Evolutionary conservation across 1,139 yeast species (phyloP).

Genomic region (Yamadazyma pseudoaaseri): DNA sequence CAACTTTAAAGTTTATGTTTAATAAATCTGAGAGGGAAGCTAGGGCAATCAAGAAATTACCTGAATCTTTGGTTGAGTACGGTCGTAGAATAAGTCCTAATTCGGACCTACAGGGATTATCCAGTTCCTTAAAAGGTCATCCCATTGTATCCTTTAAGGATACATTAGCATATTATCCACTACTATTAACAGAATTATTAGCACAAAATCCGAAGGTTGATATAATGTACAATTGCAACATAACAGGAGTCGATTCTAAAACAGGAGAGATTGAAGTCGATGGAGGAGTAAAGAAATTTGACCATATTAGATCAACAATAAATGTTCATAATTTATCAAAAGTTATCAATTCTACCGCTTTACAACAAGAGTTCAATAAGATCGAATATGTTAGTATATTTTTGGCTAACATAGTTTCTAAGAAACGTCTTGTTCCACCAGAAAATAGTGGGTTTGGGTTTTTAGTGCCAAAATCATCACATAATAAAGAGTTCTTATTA

Average conservation of each 20-base stretch:
- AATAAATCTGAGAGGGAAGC: constrained; percentile 6
- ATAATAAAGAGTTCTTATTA: constrained; percentile 60
- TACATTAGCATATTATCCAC: constrained; percentile 57
- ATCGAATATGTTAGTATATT: constrained; percentile 55
- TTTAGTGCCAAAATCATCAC: constrained; percentile 62
- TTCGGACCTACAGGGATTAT: constrained; percentile 35
- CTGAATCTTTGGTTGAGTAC: constrained; percentile 25
- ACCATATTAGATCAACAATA: constrained; percentile 61
- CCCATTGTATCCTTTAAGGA: constrained; percentile 54
- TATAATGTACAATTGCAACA: constrained; percentile 25
- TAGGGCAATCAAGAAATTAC: constrained; percentile 8
- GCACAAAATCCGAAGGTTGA: constrained; percentile 37
- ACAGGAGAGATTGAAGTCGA: constrained; percentile 12
- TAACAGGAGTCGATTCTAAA: constrained; percentile 20
- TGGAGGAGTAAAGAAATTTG: constrained; percentile 24
- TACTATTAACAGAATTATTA: constrained; percentile 36
- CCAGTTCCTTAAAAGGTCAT: constrained; percentile 34
- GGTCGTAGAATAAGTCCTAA: constrained; percentile 25
- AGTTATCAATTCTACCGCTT: constrained; percentile 14
- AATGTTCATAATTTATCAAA: constrained; percentile 34
- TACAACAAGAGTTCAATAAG: constrained; percentile 16
- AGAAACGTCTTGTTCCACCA: constrained; percentile 38
- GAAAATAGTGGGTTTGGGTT: constrained; percentile 77
- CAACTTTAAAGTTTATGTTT: constrained; percentile 10
- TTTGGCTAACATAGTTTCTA: constrained; percentile 56